Evolutionary conservation across 164 flowering plant genomes (phyloP).

Genomic region (Nymphaea thermarum): DNA sequence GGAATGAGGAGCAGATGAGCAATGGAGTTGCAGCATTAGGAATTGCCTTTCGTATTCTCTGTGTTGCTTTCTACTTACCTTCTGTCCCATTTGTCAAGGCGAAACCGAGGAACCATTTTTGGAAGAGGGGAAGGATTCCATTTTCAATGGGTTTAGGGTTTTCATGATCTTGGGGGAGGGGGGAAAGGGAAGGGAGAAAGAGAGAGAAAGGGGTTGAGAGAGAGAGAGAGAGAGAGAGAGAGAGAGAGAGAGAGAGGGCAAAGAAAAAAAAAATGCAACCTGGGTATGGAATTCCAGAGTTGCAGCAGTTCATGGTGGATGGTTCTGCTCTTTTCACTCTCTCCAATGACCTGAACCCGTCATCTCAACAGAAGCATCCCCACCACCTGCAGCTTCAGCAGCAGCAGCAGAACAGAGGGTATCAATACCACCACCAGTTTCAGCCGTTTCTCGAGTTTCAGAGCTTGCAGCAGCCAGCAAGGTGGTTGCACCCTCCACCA

Average conservation of each 20-base stretch:
- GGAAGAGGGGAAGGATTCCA: background rate
- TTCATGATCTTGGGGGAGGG: background rate
- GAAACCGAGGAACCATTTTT: too few species aligned
- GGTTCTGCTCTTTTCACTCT: slow-evolving; percentile 10
- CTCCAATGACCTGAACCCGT: slow-evolving; percentile 1
- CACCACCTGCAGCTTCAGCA: slow-evolving; percentile 6
- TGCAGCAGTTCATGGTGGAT: slow-evolving; percentile 15
- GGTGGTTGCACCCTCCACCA: slow-evolving; percentile 7
- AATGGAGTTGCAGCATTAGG: too few species aligned
- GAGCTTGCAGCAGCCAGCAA: slow-evolving; percentile 4
- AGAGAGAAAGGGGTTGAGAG: background rate
- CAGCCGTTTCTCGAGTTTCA: slow-evolving; percentile 4
- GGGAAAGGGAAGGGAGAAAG: background rate
- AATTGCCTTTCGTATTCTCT: too few species aligned
- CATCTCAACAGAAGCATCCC: slow-evolving; percentile 4
- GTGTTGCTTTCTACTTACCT: too few species aligned
- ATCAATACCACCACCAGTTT: slow-evolving; percentile 14
- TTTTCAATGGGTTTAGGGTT: background rate
- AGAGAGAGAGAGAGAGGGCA: background rate
- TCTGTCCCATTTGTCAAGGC: too few species aligned
- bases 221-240: slow-evolving; percentile 1
- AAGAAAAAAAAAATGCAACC: slow-evolving; percentile 15
- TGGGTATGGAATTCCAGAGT: slow-evolving; percentile 11
- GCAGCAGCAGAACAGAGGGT: slow-evolving; percentile 12
- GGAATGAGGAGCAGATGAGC: too few species aligned